These are phyloP conservation scores for Eucalyptus curtisii DNA, from an alignment of 345 rosid species.

Conservation along the genomic window DNA sequence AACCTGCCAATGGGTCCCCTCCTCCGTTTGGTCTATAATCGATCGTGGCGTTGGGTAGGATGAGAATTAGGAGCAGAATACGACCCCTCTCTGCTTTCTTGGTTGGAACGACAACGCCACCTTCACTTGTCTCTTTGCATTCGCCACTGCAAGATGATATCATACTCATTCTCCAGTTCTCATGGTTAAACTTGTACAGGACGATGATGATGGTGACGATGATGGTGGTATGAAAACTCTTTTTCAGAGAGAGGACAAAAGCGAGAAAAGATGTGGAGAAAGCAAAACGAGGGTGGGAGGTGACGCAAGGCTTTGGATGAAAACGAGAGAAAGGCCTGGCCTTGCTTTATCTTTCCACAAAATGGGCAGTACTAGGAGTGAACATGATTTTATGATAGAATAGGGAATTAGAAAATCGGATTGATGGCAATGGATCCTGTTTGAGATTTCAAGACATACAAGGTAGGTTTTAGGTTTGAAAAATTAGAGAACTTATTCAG, in stretches of 20 bases:
- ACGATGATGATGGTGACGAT: background rate
- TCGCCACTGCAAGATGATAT: background rate
- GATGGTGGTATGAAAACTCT: background rate
- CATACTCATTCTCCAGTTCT: background rate
- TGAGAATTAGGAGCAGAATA: background rate
- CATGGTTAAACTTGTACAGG: background rate
- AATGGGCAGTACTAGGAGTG: background rate
- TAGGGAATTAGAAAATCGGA: too few relatives aligned
- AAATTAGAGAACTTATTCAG: background rate
- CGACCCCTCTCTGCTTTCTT: background rate
- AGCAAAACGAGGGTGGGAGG: background rate
- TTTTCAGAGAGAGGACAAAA: background rate
- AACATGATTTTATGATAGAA: too few relatives aligned
- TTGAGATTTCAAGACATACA: background rate
- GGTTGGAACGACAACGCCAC: background rate
- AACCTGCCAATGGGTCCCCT: background rate
- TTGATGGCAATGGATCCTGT: too few relatives aligned
- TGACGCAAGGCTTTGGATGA: background rate
- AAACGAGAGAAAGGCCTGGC: background rate
- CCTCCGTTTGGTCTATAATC: background rate
- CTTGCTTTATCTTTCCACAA: background rate
- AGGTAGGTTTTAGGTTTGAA: background rate
- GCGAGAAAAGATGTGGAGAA: background rate
- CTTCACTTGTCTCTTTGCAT: background rate
- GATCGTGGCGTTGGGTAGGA: background rate